phyloP scores from a whole-genome alignment of 331 rosid genomes.

The Telfairia occidentalis region DNA sequence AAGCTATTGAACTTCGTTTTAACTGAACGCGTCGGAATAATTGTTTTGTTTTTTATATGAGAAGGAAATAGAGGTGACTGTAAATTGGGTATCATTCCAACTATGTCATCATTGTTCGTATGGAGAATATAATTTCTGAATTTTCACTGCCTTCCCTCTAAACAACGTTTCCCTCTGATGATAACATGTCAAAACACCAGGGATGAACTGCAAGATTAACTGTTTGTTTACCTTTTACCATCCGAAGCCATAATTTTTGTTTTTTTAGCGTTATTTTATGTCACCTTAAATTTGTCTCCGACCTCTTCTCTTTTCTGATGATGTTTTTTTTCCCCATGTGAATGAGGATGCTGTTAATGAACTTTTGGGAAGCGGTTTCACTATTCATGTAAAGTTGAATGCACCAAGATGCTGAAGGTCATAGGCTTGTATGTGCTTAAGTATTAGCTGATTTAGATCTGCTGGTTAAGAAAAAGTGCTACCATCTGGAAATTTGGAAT shows the following conservation, averaged over 20 bases:
- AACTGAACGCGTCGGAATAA: background rate
- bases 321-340: constrained; percentile 2
- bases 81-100: background rate
- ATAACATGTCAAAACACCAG: background rate
- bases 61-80: background rate
- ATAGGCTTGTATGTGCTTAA: constrained; percentile 1
- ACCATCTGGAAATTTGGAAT: background rate
- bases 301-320: constrained; percentile 6
- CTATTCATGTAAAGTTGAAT: background rate
- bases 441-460: background rate
- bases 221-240: too few species aligned
- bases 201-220: background rate
- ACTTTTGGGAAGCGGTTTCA: constrained; percentile 9
- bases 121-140: background rate
- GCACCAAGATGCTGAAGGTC: constrained; percentile 7
- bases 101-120: background rate
- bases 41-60: background rate
- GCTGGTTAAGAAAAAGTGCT: background rate
- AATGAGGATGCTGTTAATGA: constrained; percentile 12
- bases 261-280: background rate
- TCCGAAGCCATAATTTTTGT: background rate
- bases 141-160: background rate
- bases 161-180: background rate
- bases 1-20: background rate
- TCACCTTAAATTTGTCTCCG: background rate